Evolutionary conservation across 176 grass and related monocot genomes (phyloP).

Genomic region (Bothriochloa decipiens): DNA sequence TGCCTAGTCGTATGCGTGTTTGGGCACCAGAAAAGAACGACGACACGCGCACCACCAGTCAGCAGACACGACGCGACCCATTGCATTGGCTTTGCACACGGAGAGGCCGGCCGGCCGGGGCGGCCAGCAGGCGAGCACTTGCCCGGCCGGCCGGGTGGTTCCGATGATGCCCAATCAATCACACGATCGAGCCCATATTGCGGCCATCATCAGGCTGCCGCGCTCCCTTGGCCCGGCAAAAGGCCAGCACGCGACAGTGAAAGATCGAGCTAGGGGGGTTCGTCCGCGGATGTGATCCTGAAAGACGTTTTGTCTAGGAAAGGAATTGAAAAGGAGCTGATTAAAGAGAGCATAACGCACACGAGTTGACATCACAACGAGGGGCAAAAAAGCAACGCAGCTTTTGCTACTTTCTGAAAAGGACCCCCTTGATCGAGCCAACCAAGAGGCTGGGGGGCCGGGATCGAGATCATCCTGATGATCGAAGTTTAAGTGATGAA

Average conservation of each 20-base stretch:
- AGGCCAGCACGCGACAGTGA: conserved; percentile 38
- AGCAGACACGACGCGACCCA: background rate
- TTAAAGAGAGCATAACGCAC: conserved; percentile 1
- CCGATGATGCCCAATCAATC: conserved; percentile 46
- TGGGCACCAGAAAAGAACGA: no score
- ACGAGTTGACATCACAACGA: conserved; percentile 46
- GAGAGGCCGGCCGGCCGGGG: background rate
- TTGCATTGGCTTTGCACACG: background rate
- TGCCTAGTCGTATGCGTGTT: no score
- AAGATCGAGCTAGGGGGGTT: background rate
- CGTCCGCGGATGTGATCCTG: conserved; percentile 21
- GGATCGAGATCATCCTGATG: background rate
- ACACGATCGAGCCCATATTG: conserved; percentile 40
- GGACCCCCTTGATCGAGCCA: no score
- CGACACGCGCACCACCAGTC: background rate
- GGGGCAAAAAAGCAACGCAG: conserved; percentile 7
- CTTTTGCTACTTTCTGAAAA: conserved; percentile 49
- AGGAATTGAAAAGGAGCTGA: conserved; percentile 23
- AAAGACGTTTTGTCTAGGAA: conserved; percentile 48
- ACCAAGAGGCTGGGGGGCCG: no score
- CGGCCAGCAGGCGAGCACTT: background rate
- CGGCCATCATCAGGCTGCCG: conserved; percentile 34
- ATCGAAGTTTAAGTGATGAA: no score
- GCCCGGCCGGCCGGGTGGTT: background rate
- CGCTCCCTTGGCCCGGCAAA: conserved; percentile 35